Evolutionary conservation across 192 early-diverging fungal species (phyloP).

Genomic region (Funneliformis geosporum): DNA sequence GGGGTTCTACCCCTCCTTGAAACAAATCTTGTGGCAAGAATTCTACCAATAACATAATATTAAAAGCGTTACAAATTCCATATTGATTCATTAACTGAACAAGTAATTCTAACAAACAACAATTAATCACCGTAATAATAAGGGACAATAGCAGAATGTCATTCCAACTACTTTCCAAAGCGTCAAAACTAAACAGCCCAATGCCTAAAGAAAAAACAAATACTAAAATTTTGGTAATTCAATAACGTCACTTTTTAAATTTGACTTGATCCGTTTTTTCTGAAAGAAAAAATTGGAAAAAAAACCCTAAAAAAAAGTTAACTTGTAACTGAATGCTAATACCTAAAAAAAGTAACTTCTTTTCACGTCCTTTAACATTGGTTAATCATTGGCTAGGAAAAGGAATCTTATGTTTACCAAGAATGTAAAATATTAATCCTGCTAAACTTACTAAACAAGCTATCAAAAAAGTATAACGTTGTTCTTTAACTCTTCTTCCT

Average conservation of each 20-base stretch:
- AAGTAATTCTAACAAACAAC: conserved; percentile 23
- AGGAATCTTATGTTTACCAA: not conserved
- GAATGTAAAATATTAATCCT: not conserved
- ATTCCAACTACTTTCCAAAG: too few species aligned
- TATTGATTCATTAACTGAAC: conserved; percentile 28
- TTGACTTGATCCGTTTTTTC: conserved; percentile 7
- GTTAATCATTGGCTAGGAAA: not conserved
- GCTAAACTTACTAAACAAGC: conserved; percentile 20
- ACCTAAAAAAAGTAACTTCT: conserved; percentile 8
- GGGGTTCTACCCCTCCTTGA: not conserved
- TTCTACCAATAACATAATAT: conserved; percentile 6
- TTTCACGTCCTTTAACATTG: not conserved
- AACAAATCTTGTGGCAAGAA: not conserved
- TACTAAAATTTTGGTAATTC: conserved; percentile 12
- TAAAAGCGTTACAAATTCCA: conserved; percentile 24
- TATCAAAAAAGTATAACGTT: conserved; percentile 7
- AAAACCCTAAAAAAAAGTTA: conserved; percentile 12
- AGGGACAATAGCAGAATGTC: too few species aligned
- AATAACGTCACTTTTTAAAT: conserved; percentile 10
- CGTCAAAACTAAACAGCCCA: too few species aligned
- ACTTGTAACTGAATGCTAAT: conserved; percentile 25
- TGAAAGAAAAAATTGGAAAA: not conserved
- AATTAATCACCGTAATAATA: conserved; percentile 28
- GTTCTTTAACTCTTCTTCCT: conserved; percentile 11
- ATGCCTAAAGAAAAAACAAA: not conserved